Base-by-base conservation (phyloP, 2,329 filamentous ascomycete genomes). In the Falciphora oryzae region DNA sequence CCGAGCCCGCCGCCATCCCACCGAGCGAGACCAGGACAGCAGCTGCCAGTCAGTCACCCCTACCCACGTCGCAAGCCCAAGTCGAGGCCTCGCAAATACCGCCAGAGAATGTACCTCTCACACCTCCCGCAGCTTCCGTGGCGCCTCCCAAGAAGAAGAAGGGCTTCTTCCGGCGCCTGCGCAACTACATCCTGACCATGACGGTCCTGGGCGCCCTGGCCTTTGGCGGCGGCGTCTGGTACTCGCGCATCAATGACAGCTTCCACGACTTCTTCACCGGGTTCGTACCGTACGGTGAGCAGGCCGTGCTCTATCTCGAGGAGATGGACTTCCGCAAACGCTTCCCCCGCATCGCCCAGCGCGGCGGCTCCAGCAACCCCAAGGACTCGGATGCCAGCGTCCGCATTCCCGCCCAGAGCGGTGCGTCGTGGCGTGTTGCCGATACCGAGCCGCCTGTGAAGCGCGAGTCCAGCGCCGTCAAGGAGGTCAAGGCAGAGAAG, bases 241-340 rank as follows among this genome's bases (percentile, higher is more conserved):
- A 96, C 77, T 94, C 95, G 64, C 87, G 96, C 69, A 85, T 95
- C 77, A 96, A 90, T 74, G 95, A 99, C 81, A 97, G 92, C 79
- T 99, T 98, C 85, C 94, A 99, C 79, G 95, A 99, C 78, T 74
- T 97, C 82, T 99, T 99, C 80, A 98, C 93, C 72, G 93, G 97
- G 79, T 99, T 94, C 76, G 80, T 99, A 25, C 95, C 95, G 28
- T 97, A 91, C 70, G 95, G 93, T 72, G 95, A 99, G 79, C 92
- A 97, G 75, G 90, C 90, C 25, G 94, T 99, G 59, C 86, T 96
- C 31, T 98, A 96, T 79, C 89, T 99, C 63, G 95, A 99, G 78
- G 95, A 99, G 79, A 86, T 90, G 70, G 93, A 97, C 73, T 97
- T 97, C 81, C 87, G 90, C 74, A 93, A 90, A 78, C 88, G 91